Percentiles rank a stretch among this genome's conserved stretches.
Conservation (phyloP, 2,329 filamentous ascomycete species). For the Xylariaceae sp. region DNA sequence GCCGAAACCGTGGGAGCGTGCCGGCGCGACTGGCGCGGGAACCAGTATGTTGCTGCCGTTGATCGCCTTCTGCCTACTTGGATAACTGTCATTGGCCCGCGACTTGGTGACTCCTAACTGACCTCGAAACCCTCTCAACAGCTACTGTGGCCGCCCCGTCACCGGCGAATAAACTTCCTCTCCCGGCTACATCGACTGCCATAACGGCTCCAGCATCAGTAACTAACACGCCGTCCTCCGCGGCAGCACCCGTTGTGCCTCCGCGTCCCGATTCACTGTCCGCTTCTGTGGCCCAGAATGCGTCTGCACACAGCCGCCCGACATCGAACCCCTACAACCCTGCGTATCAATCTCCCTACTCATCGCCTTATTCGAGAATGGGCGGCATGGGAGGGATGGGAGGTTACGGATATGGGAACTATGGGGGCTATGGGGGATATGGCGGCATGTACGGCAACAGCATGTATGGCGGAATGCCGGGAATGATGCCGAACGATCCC, state of each 20-base stretch:
- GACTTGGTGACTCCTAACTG: conserved; percentile 1
- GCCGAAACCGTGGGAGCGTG: conserved; percentile 94
- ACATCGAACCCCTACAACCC: conserved; percentile 47
- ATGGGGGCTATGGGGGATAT: conserved; percentile 36
- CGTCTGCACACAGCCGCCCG: conserved; percentile 68
- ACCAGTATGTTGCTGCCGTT: conserved; percentile 40
- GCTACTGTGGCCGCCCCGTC: conserved; percentile 35
- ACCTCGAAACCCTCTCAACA: conserved; percentile 33
- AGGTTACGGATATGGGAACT: conserved; percentile 36
- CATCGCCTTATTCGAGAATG: conserved; percentile 35
- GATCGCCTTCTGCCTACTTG: conserved; percentile 12
- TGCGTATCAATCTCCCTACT: conserved; percentile 50
- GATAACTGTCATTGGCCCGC: conserved; percentile 8
- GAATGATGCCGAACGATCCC: conserved; percentile 51
- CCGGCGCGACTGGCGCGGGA: conserved; percentile 57
- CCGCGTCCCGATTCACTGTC: conserved; percentile 74
- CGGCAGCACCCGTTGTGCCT: conserved; percentile 64
- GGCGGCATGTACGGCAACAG: conserved; percentile 38
- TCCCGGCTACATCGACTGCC: conserved; percentile 38
- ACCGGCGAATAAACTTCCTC: conserved; percentile 38
- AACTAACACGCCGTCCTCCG: conserved; percentile 26
- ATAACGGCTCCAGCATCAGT: conserved; percentile 38
- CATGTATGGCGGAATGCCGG: conserved; percentile 42
- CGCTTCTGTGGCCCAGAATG: conserved; percentile 79
- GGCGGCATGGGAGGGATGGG: conserved; percentile 31